A percentile compares a stretch with the other conserved stretches of the same genome.
phyloP scores from a whole-genome alignment of 163 green algal species.

The Scenedesmus sp. region DNA sequence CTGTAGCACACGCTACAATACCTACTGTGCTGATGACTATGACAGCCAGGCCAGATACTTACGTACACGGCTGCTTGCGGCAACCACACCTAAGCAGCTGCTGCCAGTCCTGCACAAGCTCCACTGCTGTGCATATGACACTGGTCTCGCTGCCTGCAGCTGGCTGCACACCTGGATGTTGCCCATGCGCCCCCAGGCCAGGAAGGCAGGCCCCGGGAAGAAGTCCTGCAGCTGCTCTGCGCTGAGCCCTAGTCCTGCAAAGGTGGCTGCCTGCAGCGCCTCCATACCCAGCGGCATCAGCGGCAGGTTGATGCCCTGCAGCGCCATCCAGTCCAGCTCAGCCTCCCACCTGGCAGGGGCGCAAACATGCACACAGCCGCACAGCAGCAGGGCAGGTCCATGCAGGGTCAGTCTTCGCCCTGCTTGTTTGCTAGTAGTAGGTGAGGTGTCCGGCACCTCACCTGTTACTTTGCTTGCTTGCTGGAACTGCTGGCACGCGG shows the following conservation, averaged over 20 bases:
- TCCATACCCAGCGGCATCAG: constrained; percentile 57
- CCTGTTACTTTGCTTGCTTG: too few relatives aligned
- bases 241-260: constrained; percentile 47
- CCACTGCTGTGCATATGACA: background rate
- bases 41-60: background rate
- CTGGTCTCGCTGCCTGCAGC: background rate
- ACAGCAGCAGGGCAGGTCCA: background rate
- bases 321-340: constrained; percentile 75
- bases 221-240: constrained; percentile 54
- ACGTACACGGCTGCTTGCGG: background rate
- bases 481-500: background rate
- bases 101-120: background rate
- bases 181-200: constrained; percentile 70
- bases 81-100: background rate
- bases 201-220: constrained; percentile 68
- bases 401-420: too few relatives aligned
- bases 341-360: constrained; percentile 55
- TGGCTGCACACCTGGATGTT: constrained; percentile 55
- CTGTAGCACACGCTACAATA: background rate
- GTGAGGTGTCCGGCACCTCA: too few relatives aligned
- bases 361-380: background rate
- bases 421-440: too few relatives aligned
- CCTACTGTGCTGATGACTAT: background rate
- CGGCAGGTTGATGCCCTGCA: constrained; percentile 70
- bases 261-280: constrained; percentile 45